A percentile compares a stretch with the other conserved stretches of the same genome.
Conservation (phyloP, 345 rosid genomes). For the Psidium friedrichsthalianum region DNA sequence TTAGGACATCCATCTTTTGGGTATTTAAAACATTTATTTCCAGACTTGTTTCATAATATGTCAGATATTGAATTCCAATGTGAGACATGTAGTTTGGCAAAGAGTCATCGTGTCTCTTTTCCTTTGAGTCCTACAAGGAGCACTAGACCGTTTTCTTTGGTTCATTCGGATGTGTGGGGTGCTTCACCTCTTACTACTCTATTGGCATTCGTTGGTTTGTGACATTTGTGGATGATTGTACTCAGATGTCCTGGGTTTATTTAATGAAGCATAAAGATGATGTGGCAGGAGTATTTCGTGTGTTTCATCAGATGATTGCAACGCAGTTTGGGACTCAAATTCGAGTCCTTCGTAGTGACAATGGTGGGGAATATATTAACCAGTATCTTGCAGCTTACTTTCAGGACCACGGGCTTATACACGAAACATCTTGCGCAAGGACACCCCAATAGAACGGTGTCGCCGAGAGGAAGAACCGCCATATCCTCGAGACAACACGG, state of each 20-base stretch:
- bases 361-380: no score
- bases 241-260: not conserved
- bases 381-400: not conserved
- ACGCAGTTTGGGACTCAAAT: no score
- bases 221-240: not conserved
- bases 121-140: not conserved
- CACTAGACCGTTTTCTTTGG: not conserved
- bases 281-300: no score
- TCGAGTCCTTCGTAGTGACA: no score
- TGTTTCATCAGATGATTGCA: no score
- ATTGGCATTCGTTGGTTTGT: not conserved
- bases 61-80: not conserved
- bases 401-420: not conserved
- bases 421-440: not conserved
- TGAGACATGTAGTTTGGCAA: not conserved
- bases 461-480: not conserved
- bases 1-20: no score
- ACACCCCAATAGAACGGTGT: not conserved
- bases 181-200: not conserved
- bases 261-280: no score
- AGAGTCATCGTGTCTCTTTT: not conserved
- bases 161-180: conserved; percentile 1
- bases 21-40: not conserved
- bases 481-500: not conserved
- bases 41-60: not conserved